phyloP scores from a whole-genome alignment of 2,329 filamentous ascomycete species.

The Talaromyces sp. region DNA sequence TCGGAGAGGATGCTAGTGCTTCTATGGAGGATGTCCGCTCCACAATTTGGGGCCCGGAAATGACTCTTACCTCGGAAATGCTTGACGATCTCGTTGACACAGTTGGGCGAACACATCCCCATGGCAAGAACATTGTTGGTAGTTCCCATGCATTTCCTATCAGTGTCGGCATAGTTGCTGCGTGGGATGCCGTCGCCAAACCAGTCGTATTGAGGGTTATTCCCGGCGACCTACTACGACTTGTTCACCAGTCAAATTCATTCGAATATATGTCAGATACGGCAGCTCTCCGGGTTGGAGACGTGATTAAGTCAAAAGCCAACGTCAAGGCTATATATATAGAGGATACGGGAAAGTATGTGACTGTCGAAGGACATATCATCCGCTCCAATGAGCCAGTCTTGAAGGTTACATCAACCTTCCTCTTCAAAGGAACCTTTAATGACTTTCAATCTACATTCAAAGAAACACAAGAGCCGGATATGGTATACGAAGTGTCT shows the following conservation, averaged over 20 bases:
- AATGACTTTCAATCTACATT: conserved; percentile 96
- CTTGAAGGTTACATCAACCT: conserved; percentile 98
- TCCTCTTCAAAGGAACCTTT: conserved; percentile 90
- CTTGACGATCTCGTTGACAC: background rate
- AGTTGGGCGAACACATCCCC: background rate
- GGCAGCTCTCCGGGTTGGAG: conserved; percentile 88
- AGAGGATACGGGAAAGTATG: conserved; percentile 98
- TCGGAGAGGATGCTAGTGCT: conserved; percentile 48
- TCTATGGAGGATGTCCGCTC: background rate
- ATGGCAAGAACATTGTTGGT: background rate
- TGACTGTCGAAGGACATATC: conserved; percentile 95
- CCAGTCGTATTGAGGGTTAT: background rate
- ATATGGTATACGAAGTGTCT: conserved; percentile 82
- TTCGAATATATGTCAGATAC: conserved; percentile 98
- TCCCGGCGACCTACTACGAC: conserved; percentile 78
- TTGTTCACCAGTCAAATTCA: conserved; percentile 92
- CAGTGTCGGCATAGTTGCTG: background rate
- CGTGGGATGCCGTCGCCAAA: background rate
- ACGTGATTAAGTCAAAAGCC: conserved; percentile 84
- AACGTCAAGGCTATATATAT: conserved; percentile 85
- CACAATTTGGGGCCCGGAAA: background rate
- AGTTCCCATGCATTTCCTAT: background rate
- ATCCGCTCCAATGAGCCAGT: conserved; percentile 74
- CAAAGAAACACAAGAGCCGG: conserved; percentile 92
- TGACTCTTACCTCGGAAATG: background rate